Conservation (phyloP, 1,284 basidiomycete genomes). For the Leccinum fallax region DNA sequence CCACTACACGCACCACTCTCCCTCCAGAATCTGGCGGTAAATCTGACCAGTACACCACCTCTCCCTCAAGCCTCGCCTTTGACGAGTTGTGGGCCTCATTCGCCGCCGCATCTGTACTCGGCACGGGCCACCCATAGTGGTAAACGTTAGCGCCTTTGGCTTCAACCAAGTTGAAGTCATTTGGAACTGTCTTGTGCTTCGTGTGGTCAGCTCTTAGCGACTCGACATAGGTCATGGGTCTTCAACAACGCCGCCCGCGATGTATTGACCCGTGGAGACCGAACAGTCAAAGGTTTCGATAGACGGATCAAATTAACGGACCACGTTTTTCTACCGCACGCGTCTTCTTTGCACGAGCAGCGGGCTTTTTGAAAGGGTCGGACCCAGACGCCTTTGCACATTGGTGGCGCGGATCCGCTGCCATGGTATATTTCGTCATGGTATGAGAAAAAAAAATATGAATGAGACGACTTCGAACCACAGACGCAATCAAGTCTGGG, state of each 20-base stretch:
- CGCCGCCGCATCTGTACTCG: conserved; percentile 41
- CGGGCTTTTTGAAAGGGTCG: conserved; percentile 83
- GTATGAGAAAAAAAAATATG: conserved; percentile 35
- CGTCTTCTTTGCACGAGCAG: conserved; percentile 62
- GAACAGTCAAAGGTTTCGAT: conserved; percentile 93
- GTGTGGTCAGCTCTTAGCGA: conserved; percentile 83
- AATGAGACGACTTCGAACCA: conserved; percentile 3
- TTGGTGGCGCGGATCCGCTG: conserved; percentile 66
- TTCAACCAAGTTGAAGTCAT: conserved; percentile 35
- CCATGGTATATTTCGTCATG: conserved; percentile 85
- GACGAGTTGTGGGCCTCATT: conserved; percentile 45
- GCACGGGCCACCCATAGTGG: conserved; percentile 23
- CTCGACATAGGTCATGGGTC: conserved; percentile 81
- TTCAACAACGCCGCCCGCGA: conserved; percentile 94
- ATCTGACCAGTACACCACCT: too few relatives aligned
- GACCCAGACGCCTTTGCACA: conserved; percentile 77
- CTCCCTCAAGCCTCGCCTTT: too few relatives aligned
- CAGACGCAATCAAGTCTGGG: conserved; percentile 86
- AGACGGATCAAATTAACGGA: conserved; percentile 77
- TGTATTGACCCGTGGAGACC: conserved; percentile 96
- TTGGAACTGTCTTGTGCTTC: conserved; percentile 48
- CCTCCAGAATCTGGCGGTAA: too few relatives aligned
- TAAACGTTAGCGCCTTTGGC: conserved; percentile 39
- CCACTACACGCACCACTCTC: too few relatives aligned
- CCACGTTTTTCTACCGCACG: conserved; percentile 60